Evolutionary conservation across 169 alveolate genomes (phyloP).

Genomic region (Plasmodium sp.): DNA sequence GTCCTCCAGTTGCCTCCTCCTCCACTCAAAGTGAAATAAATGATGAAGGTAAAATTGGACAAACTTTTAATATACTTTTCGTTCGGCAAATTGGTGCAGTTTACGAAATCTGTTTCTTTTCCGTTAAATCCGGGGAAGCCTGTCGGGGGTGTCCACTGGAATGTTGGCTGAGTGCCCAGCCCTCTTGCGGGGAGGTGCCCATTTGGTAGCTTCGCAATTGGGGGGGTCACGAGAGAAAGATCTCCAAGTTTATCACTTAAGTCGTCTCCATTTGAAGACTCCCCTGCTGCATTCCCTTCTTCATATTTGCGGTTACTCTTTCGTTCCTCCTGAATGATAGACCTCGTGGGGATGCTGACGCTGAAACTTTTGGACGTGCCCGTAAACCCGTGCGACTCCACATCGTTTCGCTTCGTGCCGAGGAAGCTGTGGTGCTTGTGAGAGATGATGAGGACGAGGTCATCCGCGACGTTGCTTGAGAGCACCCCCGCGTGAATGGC

Average conservation of each 20-base stretch:
- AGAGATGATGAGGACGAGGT: slow-evolving; percentile 72
- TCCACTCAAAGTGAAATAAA: slow-evolving; percentile 79
- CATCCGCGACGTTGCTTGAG: slow-evolving; percentile 80
- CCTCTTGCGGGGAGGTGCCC: background rate
- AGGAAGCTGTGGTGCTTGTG: slow-evolving; percentile 42
- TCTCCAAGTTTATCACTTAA: background rate
- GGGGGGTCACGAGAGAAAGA: background rate
- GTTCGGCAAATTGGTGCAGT: slow-evolving; percentile 79
- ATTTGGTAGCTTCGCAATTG: background rate
- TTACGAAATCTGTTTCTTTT: slow-evolving; percentile 76
- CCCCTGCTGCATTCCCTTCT: slow-evolving; percentile 16
- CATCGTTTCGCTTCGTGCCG: slow-evolving; percentile 58
- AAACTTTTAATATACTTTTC: slow-evolving; percentile 78
- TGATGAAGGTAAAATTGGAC: slow-evolving; percentile 79
- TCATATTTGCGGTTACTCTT: slow-evolving; percentile 34
- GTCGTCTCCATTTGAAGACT: background rate
- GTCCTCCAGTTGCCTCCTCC: slow-evolving; percentile 74
- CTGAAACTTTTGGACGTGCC: slow-evolving; percentile 45
- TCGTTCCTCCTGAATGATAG: slow-evolving; percentile 42
- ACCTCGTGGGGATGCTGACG: slow-evolving; percentile 56
- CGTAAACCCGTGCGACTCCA: slow-evolving; percentile 54
- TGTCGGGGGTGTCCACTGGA: slow-evolving; percentile 65
- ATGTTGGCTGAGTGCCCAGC: slow-evolving; percentile 31
- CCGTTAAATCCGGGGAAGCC: slow-evolving; percentile 81
- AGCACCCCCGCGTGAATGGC: slow-evolving; percentile 93